Evolutionary conservation across 1,284 basidiomycete genomes (phyloP), one percentile per base, ranked within the genome.

Genomic region (Rhizoctonia solani): DNA sequence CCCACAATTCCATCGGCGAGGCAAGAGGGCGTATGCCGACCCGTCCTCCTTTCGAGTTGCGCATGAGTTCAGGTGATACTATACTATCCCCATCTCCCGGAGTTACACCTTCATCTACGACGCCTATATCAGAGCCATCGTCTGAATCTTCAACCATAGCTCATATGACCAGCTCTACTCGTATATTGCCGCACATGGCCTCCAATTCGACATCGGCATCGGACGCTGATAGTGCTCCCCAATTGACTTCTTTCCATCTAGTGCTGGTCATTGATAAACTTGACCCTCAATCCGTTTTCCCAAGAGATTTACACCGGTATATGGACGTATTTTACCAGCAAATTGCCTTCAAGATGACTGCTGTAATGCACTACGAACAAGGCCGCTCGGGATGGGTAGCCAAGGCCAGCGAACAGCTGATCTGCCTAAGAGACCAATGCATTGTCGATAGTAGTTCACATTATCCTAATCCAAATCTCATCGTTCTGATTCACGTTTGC

Each of bases 191-290:
- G 21, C 56, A 59, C 19, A 9, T 47, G n/a, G 23, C 56, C 21
- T 59, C 56, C 21, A 42, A 59, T 30, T 59, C 56, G 5, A 59
- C 42, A 9, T 59, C 56, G 16, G 37, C 44, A n/a, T 59, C 56
- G 56, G 56, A 59, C 44, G 44, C 44, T 14, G 56, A 47, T 23
- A 49, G 19, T 19, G 56, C 30, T 19, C 56, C 56, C 9, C 56
- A 59, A 32, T 46, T 59, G 6, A 88, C 73, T 89, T 87, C 66
- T n/a, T 96, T 97, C 77, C 92, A 96, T 76, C 81, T 97, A 69
- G 91, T 94, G 8, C 79, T 96, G 66, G 91, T 96, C 8, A 80
- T 95, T 54, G 94, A 97, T 76, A 82, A 92, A 32, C 93, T 94
- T 0, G 93, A 97, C 77, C 90, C 93, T 2, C 90, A 88, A 2